Evolutionary conservation across 2,329 filamentous ascomycete genomes (phyloP), one percentile per base, ranked within the genome.

Genomic region (Epichloe uncinata): DNA sequence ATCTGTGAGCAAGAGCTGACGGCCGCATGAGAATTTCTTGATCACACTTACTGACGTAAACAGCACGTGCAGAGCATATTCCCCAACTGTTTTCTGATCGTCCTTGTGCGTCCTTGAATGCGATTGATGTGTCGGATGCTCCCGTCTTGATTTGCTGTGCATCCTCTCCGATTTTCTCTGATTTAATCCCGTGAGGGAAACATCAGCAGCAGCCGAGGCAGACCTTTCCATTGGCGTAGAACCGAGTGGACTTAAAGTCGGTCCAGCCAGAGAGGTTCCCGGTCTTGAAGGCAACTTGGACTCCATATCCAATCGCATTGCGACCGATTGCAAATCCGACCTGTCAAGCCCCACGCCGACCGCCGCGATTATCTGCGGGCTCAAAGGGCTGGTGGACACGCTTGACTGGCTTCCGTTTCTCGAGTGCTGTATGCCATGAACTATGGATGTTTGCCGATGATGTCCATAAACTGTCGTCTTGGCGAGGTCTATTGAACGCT

Each of bases 391-490:
- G 30, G 84, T 84, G 36, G 84, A 79, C 50, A 85, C 81, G 63
- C 87, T 89, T 56, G 82, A 81, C 61, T 85, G 81, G 69, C 90
- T 96, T 59, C 89, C 85, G 76, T 94, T 95, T 68, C 91, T 76
- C 59, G 79, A 79, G 78, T 98, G 93, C 66, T 95, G 90, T 57
- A 95, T 83, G 61, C 93, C 91, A 79, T 97, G 87, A 51, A 97
- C 90, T 59, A 97, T 96, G 45, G 91, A 97, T 0, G 91, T 95
- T 70, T 98, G 89, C 50, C 93, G 84, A 69, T 97, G 89, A 66
- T 98, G 90, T 52, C 87, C 87, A 73, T 97, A 82, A 22, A 72
- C 61, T 35, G 69, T 69, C 42, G 68, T 66, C 61, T 81, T 82
- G 50, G 78, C 80, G 45, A 72, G 56, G 42, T 82, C 79, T 52